These are phyloP conservation scores for Spinacia oleracea DNA, from an alignment of 179 eudicot genomes.

Conservation along the genomic window DNA sequence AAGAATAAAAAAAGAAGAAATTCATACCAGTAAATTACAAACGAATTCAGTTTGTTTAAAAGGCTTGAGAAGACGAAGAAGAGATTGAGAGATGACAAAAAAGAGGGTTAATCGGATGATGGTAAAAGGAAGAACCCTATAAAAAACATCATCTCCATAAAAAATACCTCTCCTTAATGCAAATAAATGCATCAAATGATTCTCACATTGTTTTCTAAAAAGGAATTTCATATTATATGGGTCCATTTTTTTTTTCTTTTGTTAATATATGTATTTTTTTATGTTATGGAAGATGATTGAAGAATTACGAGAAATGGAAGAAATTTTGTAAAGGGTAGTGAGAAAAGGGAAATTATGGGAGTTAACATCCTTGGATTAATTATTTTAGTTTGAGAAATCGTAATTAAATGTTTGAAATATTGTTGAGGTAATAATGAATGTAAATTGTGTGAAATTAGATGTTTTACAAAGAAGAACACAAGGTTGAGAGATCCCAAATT, in stretches of 20 bases:
- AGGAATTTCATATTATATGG: conserved; percentile 1
- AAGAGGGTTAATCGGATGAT: conserved; percentile 16
- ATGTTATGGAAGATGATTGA: conserved; percentile 10
- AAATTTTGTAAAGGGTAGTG: background rate
- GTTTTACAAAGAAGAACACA: background rate
- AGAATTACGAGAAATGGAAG: background rate
- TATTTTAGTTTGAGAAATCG: background rate
- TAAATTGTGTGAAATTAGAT: background rate
- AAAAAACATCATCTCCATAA: conserved; percentile 16
- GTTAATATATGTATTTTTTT: too few species aligned
- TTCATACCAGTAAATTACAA: conserved; percentile 20
- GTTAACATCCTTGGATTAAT: conserved; percentile 4
- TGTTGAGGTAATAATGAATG: background rate
- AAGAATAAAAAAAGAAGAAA: background rate
- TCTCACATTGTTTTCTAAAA: conserved; percentile 11
- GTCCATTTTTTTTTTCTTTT: background rate
- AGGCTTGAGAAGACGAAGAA: conserved; percentile 22
- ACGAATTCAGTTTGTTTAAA: conserved; percentile 18
- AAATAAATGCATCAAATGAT: conserved; percentile 13
- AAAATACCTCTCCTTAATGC: conserved; percentile 20
- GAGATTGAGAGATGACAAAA: conserved; percentile 10
- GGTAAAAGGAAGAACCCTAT: conserved; percentile 20
- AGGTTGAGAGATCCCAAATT: background rate
- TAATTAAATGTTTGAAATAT: background rate
- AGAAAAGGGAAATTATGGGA: background rate